phyloP scores from a whole-genome alignment of 768 basidiomycete genomes.

The Brasilioporus rufonigricans region DNA sequence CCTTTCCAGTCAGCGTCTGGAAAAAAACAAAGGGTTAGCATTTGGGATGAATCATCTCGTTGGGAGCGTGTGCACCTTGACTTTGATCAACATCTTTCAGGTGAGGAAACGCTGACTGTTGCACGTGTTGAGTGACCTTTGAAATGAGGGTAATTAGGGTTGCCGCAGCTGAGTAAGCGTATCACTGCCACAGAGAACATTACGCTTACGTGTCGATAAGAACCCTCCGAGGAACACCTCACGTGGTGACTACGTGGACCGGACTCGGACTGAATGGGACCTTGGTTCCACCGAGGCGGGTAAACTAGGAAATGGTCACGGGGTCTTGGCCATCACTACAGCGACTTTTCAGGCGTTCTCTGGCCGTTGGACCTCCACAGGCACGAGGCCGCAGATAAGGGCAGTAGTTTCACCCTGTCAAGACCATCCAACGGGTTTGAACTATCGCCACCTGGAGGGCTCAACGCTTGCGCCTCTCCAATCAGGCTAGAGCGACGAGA shows the following conservation, averaged over 20 bases:
- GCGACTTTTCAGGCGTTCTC: background rate
- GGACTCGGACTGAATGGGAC: background rate
- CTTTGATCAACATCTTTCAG: slow-evolving; percentile 26
- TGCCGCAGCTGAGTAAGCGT: slow-evolving; percentile 13
- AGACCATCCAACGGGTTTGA: background rate
- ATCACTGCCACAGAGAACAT: background rate
- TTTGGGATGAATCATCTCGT: background rate
- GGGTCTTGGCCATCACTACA: background rate
- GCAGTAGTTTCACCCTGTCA: too few relatives aligned
- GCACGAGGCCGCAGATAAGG: background rate
- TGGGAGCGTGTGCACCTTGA: slow-evolving; percentile 15
- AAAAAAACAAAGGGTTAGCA: background rate
- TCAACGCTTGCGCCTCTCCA: background rate
- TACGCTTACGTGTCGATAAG: background rate
- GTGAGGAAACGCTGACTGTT: background rate
- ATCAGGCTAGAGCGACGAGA: too few relatives aligned
- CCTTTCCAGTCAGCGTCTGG: slow-evolving; percentile 80
- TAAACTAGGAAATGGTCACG: background rate
- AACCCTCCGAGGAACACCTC: too few relatives aligned
- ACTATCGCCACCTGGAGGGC: background rate
- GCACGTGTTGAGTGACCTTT: background rate
- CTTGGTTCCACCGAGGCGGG: background rate
- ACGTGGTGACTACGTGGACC: too few relatives aligned
- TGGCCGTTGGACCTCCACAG: background rate
- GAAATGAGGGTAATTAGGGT: background rate